phyloP scores from a whole-genome alignment of 2,329 filamentous ascomycete genomes.

The Ophiostoma ulmi region DNA sequence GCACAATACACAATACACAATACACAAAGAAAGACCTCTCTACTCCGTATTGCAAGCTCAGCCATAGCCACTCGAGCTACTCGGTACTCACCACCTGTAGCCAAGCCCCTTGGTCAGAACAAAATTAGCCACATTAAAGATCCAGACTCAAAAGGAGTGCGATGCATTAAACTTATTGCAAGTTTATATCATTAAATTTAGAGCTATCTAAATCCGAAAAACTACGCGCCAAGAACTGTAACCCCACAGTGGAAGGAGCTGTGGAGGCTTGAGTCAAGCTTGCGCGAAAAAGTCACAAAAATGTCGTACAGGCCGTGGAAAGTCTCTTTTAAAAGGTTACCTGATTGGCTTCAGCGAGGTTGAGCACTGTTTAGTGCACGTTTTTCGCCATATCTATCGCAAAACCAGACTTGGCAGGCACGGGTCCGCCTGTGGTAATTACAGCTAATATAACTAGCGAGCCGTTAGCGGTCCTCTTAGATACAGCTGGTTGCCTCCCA shows the following conservation, averaged over 20 bases:
- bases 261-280: not conserved
- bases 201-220: not conserved
- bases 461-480: not conserved
- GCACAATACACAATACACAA: not conserved
- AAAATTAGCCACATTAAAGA: not conserved
- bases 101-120: conserved; percentile 2
- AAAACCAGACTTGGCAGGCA: conserved; percentile 5
- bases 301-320: no score
- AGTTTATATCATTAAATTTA: not conserved
- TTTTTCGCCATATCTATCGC: not conserved
- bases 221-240: not conserved
- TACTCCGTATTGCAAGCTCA: not conserved
- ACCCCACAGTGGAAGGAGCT: not conserved
- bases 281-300: not conserved
- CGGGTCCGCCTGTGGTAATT: not conserved
- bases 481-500: not conserved
- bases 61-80: not conserved
- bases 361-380: not conserved
- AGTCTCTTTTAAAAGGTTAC: not conserved
- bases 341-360: not conserved
- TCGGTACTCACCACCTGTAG: not conserved
- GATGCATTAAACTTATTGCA: not conserved
- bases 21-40: not conserved
- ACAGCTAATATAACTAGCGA: not conserved
- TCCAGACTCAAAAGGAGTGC: not conserved